Conservation (phyloP, 164 flowering plant genomes). For the Tetrastigma voinierianum region DNA sequence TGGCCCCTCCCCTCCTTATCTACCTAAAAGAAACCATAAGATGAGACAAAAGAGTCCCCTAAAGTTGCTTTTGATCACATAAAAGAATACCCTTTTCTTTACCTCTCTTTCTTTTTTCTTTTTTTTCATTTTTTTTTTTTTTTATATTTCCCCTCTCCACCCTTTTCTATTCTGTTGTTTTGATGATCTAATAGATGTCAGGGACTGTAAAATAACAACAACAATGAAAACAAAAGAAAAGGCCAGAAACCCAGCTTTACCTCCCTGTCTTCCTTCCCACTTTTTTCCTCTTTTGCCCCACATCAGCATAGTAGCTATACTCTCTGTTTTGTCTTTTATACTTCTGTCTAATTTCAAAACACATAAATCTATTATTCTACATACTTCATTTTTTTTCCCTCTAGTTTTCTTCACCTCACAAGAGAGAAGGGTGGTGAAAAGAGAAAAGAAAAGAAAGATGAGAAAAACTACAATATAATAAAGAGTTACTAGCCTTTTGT, state of each 20-base stretch:
- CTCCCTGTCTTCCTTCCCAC: slow-evolving; percentile 9
- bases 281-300: slow-evolving; percentile 11
- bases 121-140: background rate
- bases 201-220: slow-evolving; percentile 6
- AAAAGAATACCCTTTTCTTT: slow-evolving; percentile 17
- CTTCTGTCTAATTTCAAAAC: slow-evolving; percentile 3
- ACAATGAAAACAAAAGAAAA: slow-evolving; percentile 12
- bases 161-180: background rate
- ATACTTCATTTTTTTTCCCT: background rate
- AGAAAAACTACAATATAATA: slow-evolving; percentile 14
- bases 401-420: slow-evolving; percentile 6
- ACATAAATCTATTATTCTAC: slow-evolving; percentile 7
- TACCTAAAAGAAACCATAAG: slow-evolving; percentile 49
- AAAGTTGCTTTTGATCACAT: slow-evolving; percentile 37
- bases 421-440: slow-evolving; percentile 3
- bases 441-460: background rate
- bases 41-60: slow-evolving; percentile 48
- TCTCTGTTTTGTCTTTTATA: background rate
- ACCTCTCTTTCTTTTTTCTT: background rate
- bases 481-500: slow-evolving; percentile 26
- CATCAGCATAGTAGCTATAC: slow-evolving; percentile 22
- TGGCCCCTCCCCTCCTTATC: slow-evolving; percentile 43
- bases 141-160: background rate
- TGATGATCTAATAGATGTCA: slow-evolving; percentile 13
- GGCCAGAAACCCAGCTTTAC: slow-evolving; percentile 16